These are phyloP conservation scores for Fraxinus pennsylvanica DNA, from an alignment of 257 asterid genomes.

Conservation along the genomic window DNA sequence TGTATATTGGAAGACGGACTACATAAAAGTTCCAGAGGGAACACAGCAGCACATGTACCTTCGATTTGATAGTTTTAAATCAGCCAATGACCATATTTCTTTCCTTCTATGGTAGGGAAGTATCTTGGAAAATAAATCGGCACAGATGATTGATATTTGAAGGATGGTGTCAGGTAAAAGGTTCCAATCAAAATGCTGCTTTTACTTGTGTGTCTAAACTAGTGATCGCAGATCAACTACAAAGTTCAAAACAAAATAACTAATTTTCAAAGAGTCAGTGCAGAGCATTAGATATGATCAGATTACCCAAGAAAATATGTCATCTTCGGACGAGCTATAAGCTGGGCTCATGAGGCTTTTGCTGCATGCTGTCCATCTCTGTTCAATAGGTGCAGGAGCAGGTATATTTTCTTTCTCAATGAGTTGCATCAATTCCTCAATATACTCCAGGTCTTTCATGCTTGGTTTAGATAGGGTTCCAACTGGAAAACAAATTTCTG, in stretches of 20 bases:
- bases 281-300: slow-evolving; percentile 17
- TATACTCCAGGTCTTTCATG: slow-evolving; percentile 83
- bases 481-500: slow-evolving; percentile 90
- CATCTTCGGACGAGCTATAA: slow-evolving; percentile 68
- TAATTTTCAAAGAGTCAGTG: neutral
- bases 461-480: slow-evolving; percentile 87
- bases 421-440: slow-evolving; percentile 69
- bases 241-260: neutral
- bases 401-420: slow-evolving; percentile 77
- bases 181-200: neutral
- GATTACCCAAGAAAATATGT: slow-evolving; percentile 89
- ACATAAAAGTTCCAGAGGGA: neutral
- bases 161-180: neutral
- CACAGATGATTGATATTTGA: neutral
- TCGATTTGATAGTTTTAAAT: no score
- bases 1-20: neutral
- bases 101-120: neutral
- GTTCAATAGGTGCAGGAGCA: slow-evolving; percentile 97
- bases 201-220: neutral
- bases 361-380: slow-evolving; percentile 93
- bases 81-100: neutral
- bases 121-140: neutral
- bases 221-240: neutral
- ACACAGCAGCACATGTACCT: neutral
- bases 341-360: slow-evolving; percentile 95